Evolutionary conservation across 2,329 filamentous ascomycete genomes (phyloP), one percentile per base, ranked within the genome.

Genomic region (Scleromitrula shiraiana): DNA sequence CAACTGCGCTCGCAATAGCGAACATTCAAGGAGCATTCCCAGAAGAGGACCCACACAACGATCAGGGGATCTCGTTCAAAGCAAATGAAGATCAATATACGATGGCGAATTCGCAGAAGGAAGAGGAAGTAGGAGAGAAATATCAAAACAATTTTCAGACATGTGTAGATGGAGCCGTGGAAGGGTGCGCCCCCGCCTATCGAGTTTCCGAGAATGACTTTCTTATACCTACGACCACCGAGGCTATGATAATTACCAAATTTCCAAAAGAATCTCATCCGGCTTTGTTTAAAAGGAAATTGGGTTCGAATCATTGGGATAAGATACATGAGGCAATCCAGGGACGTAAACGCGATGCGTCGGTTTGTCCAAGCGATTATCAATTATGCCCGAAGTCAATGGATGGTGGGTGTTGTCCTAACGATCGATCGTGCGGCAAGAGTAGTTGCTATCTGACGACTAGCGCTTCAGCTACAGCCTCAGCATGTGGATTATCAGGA

Each of bases 341-440:
- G 54, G 58, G 51, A 7, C 57, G 52, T 26, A 63, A 62, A 45
- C 44, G 61, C 27, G 55, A 58, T 47, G 53, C 52, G 17, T 49
- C 52, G 23, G 27, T 51, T 40, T 64, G 61, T 51, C 56, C 56
- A 20, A 32, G 40, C 12, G 53, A 55, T 22, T 62, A 55, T 42
- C 47, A 57, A 38, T 17, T 60, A 22, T 64, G 61, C 33, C 56
- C 60, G 17, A 42, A 56, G 20, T 59, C 58, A 14, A 38, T 63
- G 40, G 55, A 55, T 39, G 60, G 60, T 32, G 60, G 59, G 15
- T 64, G 60, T 43, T 64, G 60, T 52, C 73, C 74, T 2, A 62
- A 67, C 14, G 62, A 68, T 44, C 76, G 74, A 52, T 64, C 64
- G 4, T 79, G 76, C 59, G 74, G 65, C 2, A 64, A 64, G 36